phyloP scores from a whole-genome alignment of 768 basidiomycete species.

The Boletales sp. region DNA sequence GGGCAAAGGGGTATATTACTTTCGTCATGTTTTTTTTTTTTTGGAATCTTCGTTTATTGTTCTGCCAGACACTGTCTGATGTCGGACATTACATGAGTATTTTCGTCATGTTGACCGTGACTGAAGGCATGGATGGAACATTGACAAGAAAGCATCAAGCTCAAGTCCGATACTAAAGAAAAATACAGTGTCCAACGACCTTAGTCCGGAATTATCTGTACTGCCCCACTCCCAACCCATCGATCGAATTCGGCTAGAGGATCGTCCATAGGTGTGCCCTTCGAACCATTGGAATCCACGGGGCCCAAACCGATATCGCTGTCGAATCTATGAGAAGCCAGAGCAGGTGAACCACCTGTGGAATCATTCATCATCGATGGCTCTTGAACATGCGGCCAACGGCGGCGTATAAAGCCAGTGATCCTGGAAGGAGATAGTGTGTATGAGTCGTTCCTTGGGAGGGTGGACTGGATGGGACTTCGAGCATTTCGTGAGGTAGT shows the following conservation, averaged over 20 bases:
- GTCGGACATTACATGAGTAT: too few relatives aligned
- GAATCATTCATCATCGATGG: neutral
- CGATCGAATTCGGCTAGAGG: conserved; percentile 64
- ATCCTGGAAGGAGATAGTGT: conserved; percentile 25
- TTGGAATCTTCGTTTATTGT: too few relatives aligned
- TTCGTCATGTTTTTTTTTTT: too few relatives aligned
- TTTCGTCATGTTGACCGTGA: too few relatives aligned
- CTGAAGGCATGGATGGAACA: neutral
- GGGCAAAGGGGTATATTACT: too few relatives aligned
- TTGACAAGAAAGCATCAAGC: neutral
- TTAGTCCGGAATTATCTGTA: conserved; percentile 44
- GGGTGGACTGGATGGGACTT: neutral
- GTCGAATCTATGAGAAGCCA: neutral
- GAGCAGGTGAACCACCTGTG: neutral
- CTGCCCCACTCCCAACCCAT: conserved; percentile 64
- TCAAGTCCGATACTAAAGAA: too few relatives aligned
- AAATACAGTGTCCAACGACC: neutral
- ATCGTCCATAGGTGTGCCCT: conserved; percentile 31
- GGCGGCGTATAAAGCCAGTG: conserved; percentile 16
- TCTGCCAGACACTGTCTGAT: too few relatives aligned
- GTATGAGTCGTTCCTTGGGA: conserved; percentile 6
- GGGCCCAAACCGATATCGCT: neutral
- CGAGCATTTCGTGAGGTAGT: neutral
- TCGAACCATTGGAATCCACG: neutral
- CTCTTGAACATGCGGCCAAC: neutral